A percentile compares a stretch with the other conserved stretches of the same genome.
phyloP scores from a whole-genome alignment of 306 rosid genomes.

The Prunus kanzakura region DNA sequence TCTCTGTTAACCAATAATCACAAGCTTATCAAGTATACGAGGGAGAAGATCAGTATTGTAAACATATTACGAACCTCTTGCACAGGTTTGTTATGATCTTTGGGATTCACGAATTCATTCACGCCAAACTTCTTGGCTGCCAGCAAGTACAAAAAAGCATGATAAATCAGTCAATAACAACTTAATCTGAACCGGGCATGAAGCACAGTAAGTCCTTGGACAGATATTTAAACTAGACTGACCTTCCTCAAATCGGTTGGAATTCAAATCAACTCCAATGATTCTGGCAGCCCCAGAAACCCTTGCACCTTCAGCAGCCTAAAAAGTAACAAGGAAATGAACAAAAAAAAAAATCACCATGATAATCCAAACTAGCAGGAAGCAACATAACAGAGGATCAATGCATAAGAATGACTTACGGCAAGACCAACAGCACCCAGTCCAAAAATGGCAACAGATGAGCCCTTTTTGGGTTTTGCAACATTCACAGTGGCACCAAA shows the following conservation, averaged over 20 bases:
- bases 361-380: background rate
- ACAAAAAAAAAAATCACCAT: background rate
- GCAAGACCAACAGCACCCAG: conserved; percentile 95
- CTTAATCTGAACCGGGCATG: background rate
- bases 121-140: conserved; percentile 88
- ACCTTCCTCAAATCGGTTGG: conserved; percentile 75
- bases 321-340: background rate
- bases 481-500: conserved; percentile 86
- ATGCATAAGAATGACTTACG: conserved; percentile 39
- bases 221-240: background rate
- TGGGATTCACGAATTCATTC: conserved; percentile 86
- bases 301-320: conserved; percentile 95
- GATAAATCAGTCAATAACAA: background rate
- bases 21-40: too few relatives aligned
- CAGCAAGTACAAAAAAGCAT: conserved; percentile 5
- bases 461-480: conserved; percentile 81
- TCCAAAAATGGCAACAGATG: conserved; percentile 79
- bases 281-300: conserved; percentile 71
- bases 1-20: too few relatives aligned
- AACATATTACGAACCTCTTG: conserved; percentile 43
- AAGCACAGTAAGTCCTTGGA: background rate
- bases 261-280: conserved; percentile 79
- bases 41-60: too few relatives aligned
- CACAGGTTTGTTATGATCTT: conserved; percentile 75
- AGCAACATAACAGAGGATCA: background rate